phyloP scores from a whole-genome alignment of 768 basidiomycete genomes.

The Clitopilus passeckerianus region DNA sequence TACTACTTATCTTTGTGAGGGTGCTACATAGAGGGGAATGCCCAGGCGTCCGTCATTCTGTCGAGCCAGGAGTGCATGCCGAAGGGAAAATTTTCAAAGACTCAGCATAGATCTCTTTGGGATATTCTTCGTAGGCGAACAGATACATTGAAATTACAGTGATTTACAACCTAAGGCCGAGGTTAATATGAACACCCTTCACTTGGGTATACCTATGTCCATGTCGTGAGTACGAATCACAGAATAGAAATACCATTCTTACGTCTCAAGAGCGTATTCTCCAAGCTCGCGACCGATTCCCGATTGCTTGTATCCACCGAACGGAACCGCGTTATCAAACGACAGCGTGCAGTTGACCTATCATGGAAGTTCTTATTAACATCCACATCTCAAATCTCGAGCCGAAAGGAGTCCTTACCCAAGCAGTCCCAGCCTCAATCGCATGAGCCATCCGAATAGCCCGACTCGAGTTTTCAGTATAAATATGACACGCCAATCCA shows the following conservation, averaged over 20 bases:
- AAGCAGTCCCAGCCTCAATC: slow-evolving; percentile 65
- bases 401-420: slow-evolving; percentile 26
- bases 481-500: slow-evolving; percentile 67
- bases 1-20: too few species aligned
- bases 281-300: slow-evolving; percentile 83
- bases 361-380: neutral
- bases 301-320: slow-evolving; percentile 80
- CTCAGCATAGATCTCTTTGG: too few species aligned
- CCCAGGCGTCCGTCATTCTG: too few species aligned
- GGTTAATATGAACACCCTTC: slow-evolving; percentile 53
- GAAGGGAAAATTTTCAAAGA: too few species aligned
- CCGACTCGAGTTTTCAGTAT: slow-evolving; percentile 51
- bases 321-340: slow-evolving; percentile 54
- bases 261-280: slow-evolving; percentile 64
- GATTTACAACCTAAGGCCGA: slow-evolving; percentile 24
- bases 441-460: slow-evolving; percentile 37
- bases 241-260: slow-evolving; percentile 15
- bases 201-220: slow-evolving; percentile 38
- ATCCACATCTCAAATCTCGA: neutral
- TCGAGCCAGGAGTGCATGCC: too few species aligned
- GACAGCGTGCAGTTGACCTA: slow-evolving; percentile 41
- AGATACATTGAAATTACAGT: too few species aligned
- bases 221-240: neutral
- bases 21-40: too few species aligned
- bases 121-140: too few species aligned